Evolutionary conservation across 805 yeast species (phyloP), one percentile per base, ranked within the genome.

Genomic region (Candida endomychidarum): DNA sequence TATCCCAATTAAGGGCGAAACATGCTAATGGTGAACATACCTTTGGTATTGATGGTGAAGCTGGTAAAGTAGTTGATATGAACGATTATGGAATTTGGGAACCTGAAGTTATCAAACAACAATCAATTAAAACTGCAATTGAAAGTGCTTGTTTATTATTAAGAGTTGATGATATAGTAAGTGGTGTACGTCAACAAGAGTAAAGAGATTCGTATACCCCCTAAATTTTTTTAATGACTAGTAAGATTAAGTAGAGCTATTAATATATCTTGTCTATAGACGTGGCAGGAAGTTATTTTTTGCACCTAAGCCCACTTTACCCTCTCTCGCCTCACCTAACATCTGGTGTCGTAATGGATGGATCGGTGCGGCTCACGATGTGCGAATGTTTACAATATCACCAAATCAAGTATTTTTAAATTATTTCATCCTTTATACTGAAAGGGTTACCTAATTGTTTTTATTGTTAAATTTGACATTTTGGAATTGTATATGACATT

Each of bases 101-200:
- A 70, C 99, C 99, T 14, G 97, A 91, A 70, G 97, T 87, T 36
- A 87, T 93, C 65, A 93, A 93, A 69, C 95, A 86, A 61, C 99
- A 93, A 71, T 83, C 95, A 49, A 83, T 91, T 51, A 93, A 93
- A 73, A 93, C 99, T n/a, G 96, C 96, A 24, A 86, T 93, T 49
- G 99, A 93, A 70, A 84, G 95, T 72, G 97, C 99, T 11, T 86
- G 96, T 62, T 73, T 93, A 70, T 72, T 93, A 56, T 74, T 93
- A 60, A 83, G 99, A 57, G 99, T 93, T 34, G 99, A 93, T 63
- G 99, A 93, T 62, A 93, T 93, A 50, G 99, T 93, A 30, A 83
- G 95, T 63, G 99, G 98, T 51, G 95, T 89, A 20, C 82, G 96
- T 54, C 83, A 74, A 49, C 39, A 40, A 33, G 20, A 38, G n/a